Evolutionary conservation across 2,329 filamentous ascomycete genomes (phyloP).

Genomic region (Verticillium nubilum): DNA sequence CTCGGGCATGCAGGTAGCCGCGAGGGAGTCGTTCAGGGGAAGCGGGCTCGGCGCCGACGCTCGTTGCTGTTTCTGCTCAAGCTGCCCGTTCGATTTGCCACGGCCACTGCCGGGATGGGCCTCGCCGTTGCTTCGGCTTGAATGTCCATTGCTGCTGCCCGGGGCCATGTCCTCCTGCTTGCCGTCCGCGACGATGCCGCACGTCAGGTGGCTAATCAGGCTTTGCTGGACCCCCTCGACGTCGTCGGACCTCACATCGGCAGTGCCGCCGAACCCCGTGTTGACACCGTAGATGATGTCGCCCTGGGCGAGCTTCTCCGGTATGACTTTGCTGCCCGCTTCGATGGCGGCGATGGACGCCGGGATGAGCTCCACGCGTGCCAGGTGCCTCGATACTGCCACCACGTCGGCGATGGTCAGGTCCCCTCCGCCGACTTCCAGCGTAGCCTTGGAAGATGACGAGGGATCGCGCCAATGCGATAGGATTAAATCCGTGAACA

Average conservation of each 20-base stretch:
- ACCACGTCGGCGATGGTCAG: slow-evolving; percentile 1
- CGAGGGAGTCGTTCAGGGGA: background rate
- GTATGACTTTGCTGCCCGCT: slow-evolving; percentile 2
- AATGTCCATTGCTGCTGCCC: background rate
- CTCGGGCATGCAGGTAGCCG: slow-evolving; percentile 18
- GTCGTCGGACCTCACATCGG: slow-evolving; percentile 37
- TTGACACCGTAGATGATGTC: slow-evolving; percentile 33
- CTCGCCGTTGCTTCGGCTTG: background rate
- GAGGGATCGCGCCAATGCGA: background rate
- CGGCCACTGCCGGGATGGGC: background rate
- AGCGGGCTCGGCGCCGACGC: background rate
- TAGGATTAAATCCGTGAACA: background rate
- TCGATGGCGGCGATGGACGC: background rate
- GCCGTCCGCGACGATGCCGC: background rate
- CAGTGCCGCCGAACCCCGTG: slow-evolving; percentile 48
- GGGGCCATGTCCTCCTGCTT: background rate
- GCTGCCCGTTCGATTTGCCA: background rate
- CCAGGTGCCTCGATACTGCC: slow-evolving; percentile 1
- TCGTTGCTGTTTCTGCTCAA: background rate
- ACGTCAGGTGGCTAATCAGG: slow-evolving; percentile 21
- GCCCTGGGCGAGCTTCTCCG: slow-evolving; percentile 4
- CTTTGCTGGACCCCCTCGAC: slow-evolving; percentile 33
- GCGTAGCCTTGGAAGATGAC: background rate
- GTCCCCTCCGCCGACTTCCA: background rate
- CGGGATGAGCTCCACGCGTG: background rate